These are phyloP conservation scores for Vinca minor DNA, from an alignment of 257 asterid genomes.

Conservation along the genomic window DNA sequence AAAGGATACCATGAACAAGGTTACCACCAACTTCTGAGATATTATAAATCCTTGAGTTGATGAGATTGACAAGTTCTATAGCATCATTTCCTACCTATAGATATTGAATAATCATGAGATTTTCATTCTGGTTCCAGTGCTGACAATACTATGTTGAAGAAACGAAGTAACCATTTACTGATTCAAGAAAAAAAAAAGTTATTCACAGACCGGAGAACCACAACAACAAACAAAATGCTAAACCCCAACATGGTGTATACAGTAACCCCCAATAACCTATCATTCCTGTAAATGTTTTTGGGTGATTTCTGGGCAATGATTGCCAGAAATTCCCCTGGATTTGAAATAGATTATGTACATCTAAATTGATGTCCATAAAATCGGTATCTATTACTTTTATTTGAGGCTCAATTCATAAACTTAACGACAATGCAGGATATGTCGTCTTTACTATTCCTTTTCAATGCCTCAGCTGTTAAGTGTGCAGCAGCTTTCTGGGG, in stretches of 20 bases:
- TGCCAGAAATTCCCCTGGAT: background rate
- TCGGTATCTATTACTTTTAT: slow-evolving; percentile 6
- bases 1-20: too few species aligned
- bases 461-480: slow-evolving; percentile 28
- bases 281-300: background rate
- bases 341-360: slow-evolving; percentile 3
- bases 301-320: slow-evolving; percentile 3
- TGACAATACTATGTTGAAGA: too few species aligned
- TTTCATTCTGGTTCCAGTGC: too few species aligned
- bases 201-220: too few species aligned
- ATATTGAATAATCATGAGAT: too few species aligned
- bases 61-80: too few species aligned
- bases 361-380: slow-evolving; percentile 5
- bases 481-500: slow-evolving; percentile 37
- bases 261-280: background rate
- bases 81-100: too few species aligned
- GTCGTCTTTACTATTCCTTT: slow-evolving; percentile 38
- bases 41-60: too few species aligned
- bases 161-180: too few species aligned
- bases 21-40: too few species aligned
- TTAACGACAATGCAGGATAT: slow-evolving; percentile 33
- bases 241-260: background rate
- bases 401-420: slow-evolving; percentile 20
- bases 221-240: too few species aligned
- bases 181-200: too few species aligned